Base-by-base conservation (phyloP, 164 flowering plant species). In the Nymphaea thermarum region DNA sequence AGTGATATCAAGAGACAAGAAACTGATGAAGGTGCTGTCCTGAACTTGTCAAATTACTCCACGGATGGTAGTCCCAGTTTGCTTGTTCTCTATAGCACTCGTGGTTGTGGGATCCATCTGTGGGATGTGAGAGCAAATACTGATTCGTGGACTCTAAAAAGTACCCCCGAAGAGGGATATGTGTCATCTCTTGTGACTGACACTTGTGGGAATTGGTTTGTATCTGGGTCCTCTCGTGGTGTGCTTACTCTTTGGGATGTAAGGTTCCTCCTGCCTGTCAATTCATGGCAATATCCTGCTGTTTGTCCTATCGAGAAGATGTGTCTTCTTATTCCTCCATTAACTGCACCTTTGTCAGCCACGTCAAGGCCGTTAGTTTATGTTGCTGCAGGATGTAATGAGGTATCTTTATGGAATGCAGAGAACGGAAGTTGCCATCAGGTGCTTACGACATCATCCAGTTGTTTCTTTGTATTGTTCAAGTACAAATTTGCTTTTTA, bases 401-500 rank as follows among this genome's bases (percentile, higher is more conserved):
- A 90, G 79, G 91, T 92, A 72, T 86, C 98, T 43, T 88, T 95
- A 17, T 92, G 98, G 99, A 90, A 95, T 85, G 98, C 99, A 42
- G 99, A 95, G 81, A 89, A 85, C 75, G 95, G 97, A 71, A 90
- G 96, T 79, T 95, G 99, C 74, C 95, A 91, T 76, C 97, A 94
- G 98, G 99, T 91, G 80, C 60, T 53, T 70, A 60, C 42, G 7
- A 65, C 18, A 8, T 62, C 17, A 44, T 18, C 44, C 6, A 47
- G 55, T 47, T 47, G 11, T 47, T 6, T 12, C 12, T 47, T 47
- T 47, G 11, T 47, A 7, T 47, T 6, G 55, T 47, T 6, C 12
- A 47, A 47, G 36, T 25, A 25, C 36, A 0, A 25, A 25, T 25
- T 25, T 47, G 55, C 55, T 47, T 47, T 8, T 43, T 41, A 42